Conservation (phyloP, 1,284 basidiomycete species). For the Irpex sp. region DNA sequence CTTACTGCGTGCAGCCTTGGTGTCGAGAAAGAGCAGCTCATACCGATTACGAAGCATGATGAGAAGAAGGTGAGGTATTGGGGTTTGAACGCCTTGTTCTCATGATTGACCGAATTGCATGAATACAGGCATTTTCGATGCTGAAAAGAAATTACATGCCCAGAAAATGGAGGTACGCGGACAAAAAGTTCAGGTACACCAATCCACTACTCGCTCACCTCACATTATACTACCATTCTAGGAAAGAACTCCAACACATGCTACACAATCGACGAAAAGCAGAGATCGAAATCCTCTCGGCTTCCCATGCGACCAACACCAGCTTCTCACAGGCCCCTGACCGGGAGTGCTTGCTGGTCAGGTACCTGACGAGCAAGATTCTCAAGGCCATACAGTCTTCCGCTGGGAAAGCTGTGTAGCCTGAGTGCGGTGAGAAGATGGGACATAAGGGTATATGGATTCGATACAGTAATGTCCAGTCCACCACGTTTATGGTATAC, state of each 20-base stretch:
- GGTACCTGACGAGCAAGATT: conserved; percentile 25
- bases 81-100: too few relatives aligned
- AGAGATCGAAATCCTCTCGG: conserved; percentile 77
- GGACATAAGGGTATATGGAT: not conserved
- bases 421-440: too few relatives aligned
- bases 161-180: conserved; percentile 65
- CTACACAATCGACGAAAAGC: conserved; percentile 79
- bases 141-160: conserved; percentile 54
- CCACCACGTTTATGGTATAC: too few relatives aligned
- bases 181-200: not conserved
- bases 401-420: not conserved
- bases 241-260: conserved; percentile 78
- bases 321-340: not conserved
- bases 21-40: conserved; percentile 55
- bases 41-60: conserved; percentile 72
- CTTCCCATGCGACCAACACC: not conserved
- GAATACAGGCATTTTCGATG: conserved; percentile 62
- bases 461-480: not conserved
- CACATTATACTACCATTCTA: conserved; percentile 24
- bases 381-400: conserved; percentile 1
- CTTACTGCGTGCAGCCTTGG: conserved; percentile 43
- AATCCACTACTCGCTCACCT: not conserved
- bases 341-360: conserved; percentile 14
- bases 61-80: conserved; percentile 56
- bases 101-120: not conserved